phyloP scores from a whole-genome alignment of 1,284 basidiomycete species.

The Ceratobasidium sp. region DNA sequence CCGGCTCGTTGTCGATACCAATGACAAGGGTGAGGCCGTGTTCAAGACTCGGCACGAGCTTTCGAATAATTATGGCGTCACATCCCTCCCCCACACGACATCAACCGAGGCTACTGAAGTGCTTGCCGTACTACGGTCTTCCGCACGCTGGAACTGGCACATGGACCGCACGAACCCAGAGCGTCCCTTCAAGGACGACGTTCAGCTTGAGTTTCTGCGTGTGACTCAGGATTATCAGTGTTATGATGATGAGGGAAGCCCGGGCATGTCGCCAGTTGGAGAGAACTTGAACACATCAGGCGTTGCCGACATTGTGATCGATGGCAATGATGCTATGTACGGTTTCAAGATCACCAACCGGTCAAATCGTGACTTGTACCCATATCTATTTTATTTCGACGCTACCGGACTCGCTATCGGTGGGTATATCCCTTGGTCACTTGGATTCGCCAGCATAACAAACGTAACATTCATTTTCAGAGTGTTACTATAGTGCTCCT shows the following conservation, averaged over 20 bases:
- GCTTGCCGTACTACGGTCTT: not conserved
- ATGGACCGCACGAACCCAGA: not conserved
- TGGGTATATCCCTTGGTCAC: no score
- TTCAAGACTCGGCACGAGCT: not conserved
- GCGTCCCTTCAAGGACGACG: not conserved
- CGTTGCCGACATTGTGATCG: not conserved
- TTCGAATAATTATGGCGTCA: not conserved
- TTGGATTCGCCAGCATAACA: no score
- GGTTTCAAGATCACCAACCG: not conserved
- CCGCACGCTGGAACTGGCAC: not conserved
- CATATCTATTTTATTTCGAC: conserved; percentile 22
- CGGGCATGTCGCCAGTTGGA: not conserved
- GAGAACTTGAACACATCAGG: not conserved
- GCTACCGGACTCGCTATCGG: not conserved
- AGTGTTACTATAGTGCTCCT: not conserved
- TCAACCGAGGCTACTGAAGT: not conserved
- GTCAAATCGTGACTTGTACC: conserved; percentile 1
- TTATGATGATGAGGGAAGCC: not conserved
- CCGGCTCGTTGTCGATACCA: no score
- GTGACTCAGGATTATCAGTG: not conserved
- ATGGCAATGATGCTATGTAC: not conserved
- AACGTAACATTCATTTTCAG: not conserved
- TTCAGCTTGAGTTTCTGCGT: conserved; percentile 9
- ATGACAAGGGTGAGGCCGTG: no score
- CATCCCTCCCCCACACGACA: not conserved